These are phyloP conservation scores for Termitomyces sp. DNA, from an alignment of 768 basidiomycete genomes.

Conservation along the genomic window DNA sequence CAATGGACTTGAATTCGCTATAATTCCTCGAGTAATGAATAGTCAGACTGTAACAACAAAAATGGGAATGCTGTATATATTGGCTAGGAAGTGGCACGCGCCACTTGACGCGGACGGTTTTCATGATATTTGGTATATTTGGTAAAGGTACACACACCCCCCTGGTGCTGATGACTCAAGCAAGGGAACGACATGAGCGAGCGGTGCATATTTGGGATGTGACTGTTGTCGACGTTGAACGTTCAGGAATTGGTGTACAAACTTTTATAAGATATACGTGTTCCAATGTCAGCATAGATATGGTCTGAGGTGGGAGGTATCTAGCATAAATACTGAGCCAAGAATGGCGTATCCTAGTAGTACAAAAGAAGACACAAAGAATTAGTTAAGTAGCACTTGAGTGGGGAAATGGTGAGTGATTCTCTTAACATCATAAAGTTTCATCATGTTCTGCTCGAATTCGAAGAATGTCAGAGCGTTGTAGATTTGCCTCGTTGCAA, in stretches of 20 bases:
- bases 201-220: background rate
- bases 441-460: constrained; percentile 32
- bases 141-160: background rate
- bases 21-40: background rate
- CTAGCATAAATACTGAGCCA: too few species aligned
- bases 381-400: background rate
- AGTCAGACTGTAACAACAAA: background rate
- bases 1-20: background rate
- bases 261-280: background rate
- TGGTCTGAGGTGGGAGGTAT: background rate
- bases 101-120: too few species aligned
- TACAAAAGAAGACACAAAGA: background rate
- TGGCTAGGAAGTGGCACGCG: too few species aligned
- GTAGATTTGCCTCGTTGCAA: constrained; percentile 59
- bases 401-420: background rate
- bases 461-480: constrained; percentile 48
- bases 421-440: background rate
- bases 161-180: background rate
- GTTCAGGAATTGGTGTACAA: background rate
- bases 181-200: background rate
- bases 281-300: background rate
- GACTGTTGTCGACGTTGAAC: background rate
- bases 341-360: background rate
- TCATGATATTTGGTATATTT: too few species aligned
- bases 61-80: background rate